Percentiles rank a stretch among this genome's conserved stretches.
These are phyloP conservation scores for Aspergillus tamarii DNA, from an alignment of 2,329 filamentous ascomycete species.

Conservation along the genomic window DNA sequence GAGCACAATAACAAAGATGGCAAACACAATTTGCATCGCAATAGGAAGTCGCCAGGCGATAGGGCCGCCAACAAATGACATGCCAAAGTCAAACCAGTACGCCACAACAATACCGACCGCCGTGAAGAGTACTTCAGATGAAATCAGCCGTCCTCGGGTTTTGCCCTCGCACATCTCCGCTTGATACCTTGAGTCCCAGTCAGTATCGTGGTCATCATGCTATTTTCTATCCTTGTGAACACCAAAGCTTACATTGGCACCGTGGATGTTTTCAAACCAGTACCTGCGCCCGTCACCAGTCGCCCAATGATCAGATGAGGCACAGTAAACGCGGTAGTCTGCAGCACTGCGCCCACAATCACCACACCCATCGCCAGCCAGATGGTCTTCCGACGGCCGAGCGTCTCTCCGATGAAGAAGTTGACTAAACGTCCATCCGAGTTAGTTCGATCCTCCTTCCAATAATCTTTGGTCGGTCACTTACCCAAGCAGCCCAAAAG, in stretches of 20 bases:
- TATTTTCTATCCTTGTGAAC: background rate
- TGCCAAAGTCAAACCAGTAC: background rate
- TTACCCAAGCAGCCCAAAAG: constrained; percentile 38
- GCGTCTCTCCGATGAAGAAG: background rate
- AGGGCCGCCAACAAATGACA: background rate
- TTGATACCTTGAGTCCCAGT: background rate
- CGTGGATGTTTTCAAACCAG: background rate
- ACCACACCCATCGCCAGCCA: background rate
- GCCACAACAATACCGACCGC: background rate
- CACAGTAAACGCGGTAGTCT: background rate
- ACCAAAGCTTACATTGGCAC: background rate
- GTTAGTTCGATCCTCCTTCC: background rate
- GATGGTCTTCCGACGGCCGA: background rate
- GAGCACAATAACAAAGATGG: background rate
- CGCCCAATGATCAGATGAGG: background rate
- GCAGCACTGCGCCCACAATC: background rate
- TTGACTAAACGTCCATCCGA: background rate
- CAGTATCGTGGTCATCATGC: background rate
- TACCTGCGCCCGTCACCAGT: background rate
- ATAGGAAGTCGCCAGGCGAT: background rate
- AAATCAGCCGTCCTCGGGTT: background rate
- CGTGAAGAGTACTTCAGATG: background rate
- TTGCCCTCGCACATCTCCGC: background rate
- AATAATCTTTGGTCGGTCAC: background rate
- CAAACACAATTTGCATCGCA: background rate